Evolutionary conservation across 225 moss, liverwort and hornwort genomes (phyloP).

Genomic region (Pleurozium schreberi): DNA sequence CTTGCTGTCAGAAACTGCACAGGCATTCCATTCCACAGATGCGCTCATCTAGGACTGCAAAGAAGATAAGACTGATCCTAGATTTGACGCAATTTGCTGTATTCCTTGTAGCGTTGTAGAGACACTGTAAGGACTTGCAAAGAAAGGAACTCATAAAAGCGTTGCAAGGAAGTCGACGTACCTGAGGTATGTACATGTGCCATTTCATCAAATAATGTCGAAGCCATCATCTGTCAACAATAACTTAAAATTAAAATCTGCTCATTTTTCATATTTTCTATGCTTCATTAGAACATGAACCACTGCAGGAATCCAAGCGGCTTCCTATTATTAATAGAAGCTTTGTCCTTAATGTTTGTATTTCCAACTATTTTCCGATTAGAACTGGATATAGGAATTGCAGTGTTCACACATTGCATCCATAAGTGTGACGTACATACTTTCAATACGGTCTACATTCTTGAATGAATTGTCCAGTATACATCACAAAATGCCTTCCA

Average conservation of each 20-base stretch:
- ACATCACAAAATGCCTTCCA: neutral
- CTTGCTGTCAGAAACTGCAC: constrained; percentile 14
- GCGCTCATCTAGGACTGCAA: neutral
- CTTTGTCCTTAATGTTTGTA: neutral
- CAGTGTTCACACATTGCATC: neutral
- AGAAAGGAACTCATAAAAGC: neutral
- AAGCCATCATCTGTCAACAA: constrained; percentile 21
- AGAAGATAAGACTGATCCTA: too few species aligned
- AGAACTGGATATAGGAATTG: neutral
- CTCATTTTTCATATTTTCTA: neutral
- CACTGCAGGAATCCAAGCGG: neutral
- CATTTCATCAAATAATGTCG: constrained; percentile 26
- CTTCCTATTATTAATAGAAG: neutral
- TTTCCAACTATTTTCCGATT: neutral
- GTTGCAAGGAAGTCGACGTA: neutral
- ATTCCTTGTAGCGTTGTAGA: neutral
- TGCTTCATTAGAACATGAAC: neutral
- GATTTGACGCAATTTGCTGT: too few species aligned
- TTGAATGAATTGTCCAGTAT: neutral
- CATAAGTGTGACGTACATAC: neutral
- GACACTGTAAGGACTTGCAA: neutral
- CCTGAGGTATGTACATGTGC: neutral
- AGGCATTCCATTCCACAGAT: neutral
- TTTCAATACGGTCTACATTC: neutral
- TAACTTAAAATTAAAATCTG: neutral